A percentile compares a stretch with the other conserved stretches of the same genome.
These are phyloP conservation scores for Penicillium polonicum DNA, from an alignment of 2,329 filamentous ascomycete genomes.

Conservation along the genomic window DNA sequence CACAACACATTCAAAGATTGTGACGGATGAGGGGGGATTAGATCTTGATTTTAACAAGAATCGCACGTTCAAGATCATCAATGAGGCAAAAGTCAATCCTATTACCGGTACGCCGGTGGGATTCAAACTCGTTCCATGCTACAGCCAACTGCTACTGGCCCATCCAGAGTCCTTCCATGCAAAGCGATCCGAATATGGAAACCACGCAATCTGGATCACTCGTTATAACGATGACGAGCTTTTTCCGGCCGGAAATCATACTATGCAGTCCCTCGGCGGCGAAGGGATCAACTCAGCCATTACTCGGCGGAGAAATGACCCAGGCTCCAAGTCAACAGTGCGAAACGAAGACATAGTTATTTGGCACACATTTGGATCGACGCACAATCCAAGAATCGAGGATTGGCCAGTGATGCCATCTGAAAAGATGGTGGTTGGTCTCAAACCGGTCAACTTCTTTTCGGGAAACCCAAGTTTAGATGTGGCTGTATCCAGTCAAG, in stretches of 20 bases:
- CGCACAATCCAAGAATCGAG: constrained; percentile 44
- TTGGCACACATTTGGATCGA: constrained; percentile 42
- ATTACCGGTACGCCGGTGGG: constrained; percentile 53
- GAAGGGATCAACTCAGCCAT: constrained; percentile 25
- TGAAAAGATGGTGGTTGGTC: constrained; percentile 25
- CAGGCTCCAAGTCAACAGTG: constrained; percentile 15
- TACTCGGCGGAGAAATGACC: constrained; percentile 23
- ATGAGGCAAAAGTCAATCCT: constrained; percentile 50
- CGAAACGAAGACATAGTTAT: constrained; percentile 38
- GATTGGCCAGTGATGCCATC: constrained; percentile 43
- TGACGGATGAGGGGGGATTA: constrained; percentile 46
- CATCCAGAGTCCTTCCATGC: constrained; percentile 49
- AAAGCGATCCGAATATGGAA: constrained; percentile 51
- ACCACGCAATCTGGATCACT: constrained; percentile 54
- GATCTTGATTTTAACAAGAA: constrained; percentile 40
- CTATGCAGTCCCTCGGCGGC: constrained; percentile 45
- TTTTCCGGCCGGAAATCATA: constrained; percentile 51
- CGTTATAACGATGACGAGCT: constrained; percentile 51
- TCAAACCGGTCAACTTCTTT: constrained; percentile 27
- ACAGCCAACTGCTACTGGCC: constrained; percentile 58
- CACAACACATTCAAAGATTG: constrained; percentile 42
- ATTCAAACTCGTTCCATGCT: constrained; percentile 54
- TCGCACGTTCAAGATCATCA: constrained; percentile 59
- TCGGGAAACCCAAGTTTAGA: constrained; percentile 22
- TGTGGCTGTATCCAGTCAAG: constrained; percentile 21